Evolutionary conservation across 2,329 filamentous ascomycete species (phyloP).

Genomic region (Ramularia endophylla): DNA sequence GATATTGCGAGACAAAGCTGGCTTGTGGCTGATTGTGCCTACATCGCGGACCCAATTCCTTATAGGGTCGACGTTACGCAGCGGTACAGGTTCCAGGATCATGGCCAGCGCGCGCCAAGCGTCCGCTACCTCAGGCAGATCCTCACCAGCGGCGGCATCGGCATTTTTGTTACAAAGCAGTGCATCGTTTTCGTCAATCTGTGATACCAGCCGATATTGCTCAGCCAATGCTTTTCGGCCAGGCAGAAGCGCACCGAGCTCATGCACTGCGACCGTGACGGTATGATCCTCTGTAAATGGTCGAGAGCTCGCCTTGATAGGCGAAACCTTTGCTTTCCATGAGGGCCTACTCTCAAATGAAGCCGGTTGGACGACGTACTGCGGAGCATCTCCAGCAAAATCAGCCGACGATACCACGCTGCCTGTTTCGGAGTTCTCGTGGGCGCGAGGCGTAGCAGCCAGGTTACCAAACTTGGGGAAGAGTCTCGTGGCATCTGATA

Average conservation of each 20-base stretch:
- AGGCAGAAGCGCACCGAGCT: slow-evolving; percentile 65
- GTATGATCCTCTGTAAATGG: slow-evolving; percentile 41
- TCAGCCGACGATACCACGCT: slow-evolving; percentile 3
- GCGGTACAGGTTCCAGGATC: slow-evolving; percentile 66
- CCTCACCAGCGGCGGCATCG: slow-evolving; percentile 64
- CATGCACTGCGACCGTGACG: slow-evolving; percentile 68
- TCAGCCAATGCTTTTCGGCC: slow-evolving; percentile 70
- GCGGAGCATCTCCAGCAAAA: background rate
- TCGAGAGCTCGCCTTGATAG: slow-evolving; percentile 13
- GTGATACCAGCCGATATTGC: slow-evolving; percentile 78
- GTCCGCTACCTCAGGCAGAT: slow-evolving; percentile 65
- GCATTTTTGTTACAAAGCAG: slow-evolving; percentile 83
- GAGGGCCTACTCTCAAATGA: slow-evolving; percentile 35
- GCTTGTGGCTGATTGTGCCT: background rate
- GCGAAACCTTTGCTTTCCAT: slow-evolving; percentile 29
- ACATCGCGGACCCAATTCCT: background rate
- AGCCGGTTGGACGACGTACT: slow-evolving; percentile 48
- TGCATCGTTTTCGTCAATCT: slow-evolving; percentile 48
- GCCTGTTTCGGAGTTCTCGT: slow-evolving; percentile 9
- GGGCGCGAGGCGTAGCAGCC: slow-evolving; percentile 1
- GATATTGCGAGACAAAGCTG: slow-evolving; percentile 7
- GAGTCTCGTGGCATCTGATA: slow-evolving; percentile 40
- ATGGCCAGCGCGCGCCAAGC: slow-evolving; percentile 79
- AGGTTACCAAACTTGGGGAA: slow-evolving; percentile 29
- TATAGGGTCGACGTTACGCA: slow-evolving; percentile 27